A percentile compares a stretch with the other conserved stretches of the same genome.
phyloP scores from a whole-genome alignment of 1,284 basidiomycete species.

The Coniophora puteana region DNA sequence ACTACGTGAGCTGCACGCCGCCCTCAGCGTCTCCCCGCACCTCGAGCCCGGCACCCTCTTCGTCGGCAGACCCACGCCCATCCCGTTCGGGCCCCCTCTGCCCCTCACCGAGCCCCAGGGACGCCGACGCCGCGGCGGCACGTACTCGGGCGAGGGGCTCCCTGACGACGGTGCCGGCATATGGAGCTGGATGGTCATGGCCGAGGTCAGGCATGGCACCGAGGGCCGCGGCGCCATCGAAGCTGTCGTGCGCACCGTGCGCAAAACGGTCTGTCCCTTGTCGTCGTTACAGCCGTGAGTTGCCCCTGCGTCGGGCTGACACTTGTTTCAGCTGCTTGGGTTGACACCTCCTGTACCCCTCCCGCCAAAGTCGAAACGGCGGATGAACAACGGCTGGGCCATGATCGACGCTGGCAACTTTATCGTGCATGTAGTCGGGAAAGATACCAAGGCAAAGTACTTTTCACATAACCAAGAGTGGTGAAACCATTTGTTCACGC shows the following conservation, averaged over 20 bases:
- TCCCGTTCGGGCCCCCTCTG: slow-evolving; percentile 49
- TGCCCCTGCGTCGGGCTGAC: not conserved
- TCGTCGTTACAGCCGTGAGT: no score
- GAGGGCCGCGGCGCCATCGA: slow-evolving; percentile 73
- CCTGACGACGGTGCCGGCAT: slow-evolving; percentile 49
- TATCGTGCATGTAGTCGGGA: slow-evolving; percentile 71
- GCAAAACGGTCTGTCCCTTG: slow-evolving; percentile 52
- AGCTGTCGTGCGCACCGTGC: slow-evolving; percentile 60
- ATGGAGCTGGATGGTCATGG: slow-evolving; percentile 73
- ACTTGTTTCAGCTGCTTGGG: slow-evolving; percentile 41
- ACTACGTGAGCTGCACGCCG: slow-evolving; percentile 47
- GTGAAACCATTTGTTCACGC: slow-evolving; percentile 15
- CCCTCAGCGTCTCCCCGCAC: slow-evolving; percentile 55
- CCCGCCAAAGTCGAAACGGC: slow-evolving; percentile 56
- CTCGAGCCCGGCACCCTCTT: slow-evolving; percentile 54
- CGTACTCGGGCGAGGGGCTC: slow-evolving; percentile 59
- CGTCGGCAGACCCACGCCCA: slow-evolving; percentile 44
- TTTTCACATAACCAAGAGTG: slow-evolving; percentile 41
- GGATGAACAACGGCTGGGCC: slow-evolving; percentile 69
- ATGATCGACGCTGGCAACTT: slow-evolving; percentile 77
- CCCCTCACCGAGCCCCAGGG: slow-evolving; percentile 55
- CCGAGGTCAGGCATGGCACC: slow-evolving; percentile 81
- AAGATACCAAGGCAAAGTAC: slow-evolving; percentile 58
- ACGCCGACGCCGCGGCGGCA: slow-evolving; percentile 58
- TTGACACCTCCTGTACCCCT: slow-evolving; percentile 52